Base-by-base conservation (phyloP, 225 moss, liverwort and hornwort species). In the Rhytidiadelphus loreus region DNA sequence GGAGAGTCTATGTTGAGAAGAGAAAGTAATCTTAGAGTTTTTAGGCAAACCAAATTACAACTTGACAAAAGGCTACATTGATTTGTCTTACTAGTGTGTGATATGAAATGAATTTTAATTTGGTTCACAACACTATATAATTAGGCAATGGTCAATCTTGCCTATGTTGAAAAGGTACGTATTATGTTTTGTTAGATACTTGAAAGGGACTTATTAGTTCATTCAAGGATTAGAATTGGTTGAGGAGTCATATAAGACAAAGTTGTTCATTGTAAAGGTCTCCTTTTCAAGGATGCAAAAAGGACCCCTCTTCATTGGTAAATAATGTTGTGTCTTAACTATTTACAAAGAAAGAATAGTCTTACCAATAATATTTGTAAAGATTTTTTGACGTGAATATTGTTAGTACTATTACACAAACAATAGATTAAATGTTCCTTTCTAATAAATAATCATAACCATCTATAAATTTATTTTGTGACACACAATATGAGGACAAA, bases 301-400 rank as follows among this genome's bases (percentile, higher is more conserved):
- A 4, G 4, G 2, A 16, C 2, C 8, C 5, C 2, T 60, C 5
- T 8, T 32, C 16, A 17, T 63, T 63, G 0, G 16, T 63, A 32
- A 63, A 16, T 6, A 63, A 63, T 63, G 32, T 62, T 62, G 16
- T 15, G 6, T 23, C 39, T 0, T 39, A 13, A 39, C 2, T 69
- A 23, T 13, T 39, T 69, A 23, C 1, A 0, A 39, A 0, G 7
- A 2, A 24, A 1, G 7, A n/a, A n/a, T 21, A 23, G n/a, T 21
- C 22, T n/a, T 68, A n/a, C 2, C 22, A n/a, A 68, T 68, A 7
- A 24, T 39, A 39, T 69, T 39, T 39, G 13, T 39, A 23, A 39
- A 39, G 23, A 39, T 39, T 23, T 21, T 13, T 39, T n/a, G 68
- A 68, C 22, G 13, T 23, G 13, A 69, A 13, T 7, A 21, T 3